Conservation (phyloP, 306 rosid species). For the Fragaria ananassa region DNA sequence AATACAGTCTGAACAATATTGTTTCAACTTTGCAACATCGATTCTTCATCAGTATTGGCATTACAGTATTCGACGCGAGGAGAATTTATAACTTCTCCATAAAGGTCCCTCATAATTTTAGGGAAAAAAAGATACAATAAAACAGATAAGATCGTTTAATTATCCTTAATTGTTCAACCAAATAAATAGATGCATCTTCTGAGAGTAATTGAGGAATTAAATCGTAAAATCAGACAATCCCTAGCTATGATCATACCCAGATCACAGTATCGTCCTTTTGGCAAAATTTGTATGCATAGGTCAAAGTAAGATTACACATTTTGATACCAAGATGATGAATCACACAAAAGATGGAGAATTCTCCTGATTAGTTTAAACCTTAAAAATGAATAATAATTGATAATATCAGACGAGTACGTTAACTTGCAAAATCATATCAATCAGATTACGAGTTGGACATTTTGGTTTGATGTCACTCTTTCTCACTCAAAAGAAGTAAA, state of each 20-base stretch:
- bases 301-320: not conserved
- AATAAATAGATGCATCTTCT: not conserved
- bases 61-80: too few species aligned
- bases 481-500: not conserved
- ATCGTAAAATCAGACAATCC: not conserved
- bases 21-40: too few species aligned
- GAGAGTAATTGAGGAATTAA: not conserved
- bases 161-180: not conserved
- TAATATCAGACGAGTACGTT: not conserved
- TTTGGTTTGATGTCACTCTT: not conserved
- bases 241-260: not conserved
- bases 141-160: not conserved
- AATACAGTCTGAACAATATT: too few species aligned
- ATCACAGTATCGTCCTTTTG: not conserved
- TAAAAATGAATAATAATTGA: not conserved
- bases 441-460: not conserved
- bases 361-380: not conserved
- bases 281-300: not conserved
- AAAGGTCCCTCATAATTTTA: too few species aligned
- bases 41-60: too few species aligned
- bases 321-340: not conserved
- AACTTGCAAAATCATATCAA: not conserved
- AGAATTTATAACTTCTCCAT: too few species aligned
- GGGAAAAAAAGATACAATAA: not conserved
- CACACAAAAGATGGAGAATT: not conserved